These are phyloP conservation scores for Apiotrichum veenhuisii DNA, from an alignment of 1,284 basidiomycete genomes.

Conservation along the genomic window DNA sequence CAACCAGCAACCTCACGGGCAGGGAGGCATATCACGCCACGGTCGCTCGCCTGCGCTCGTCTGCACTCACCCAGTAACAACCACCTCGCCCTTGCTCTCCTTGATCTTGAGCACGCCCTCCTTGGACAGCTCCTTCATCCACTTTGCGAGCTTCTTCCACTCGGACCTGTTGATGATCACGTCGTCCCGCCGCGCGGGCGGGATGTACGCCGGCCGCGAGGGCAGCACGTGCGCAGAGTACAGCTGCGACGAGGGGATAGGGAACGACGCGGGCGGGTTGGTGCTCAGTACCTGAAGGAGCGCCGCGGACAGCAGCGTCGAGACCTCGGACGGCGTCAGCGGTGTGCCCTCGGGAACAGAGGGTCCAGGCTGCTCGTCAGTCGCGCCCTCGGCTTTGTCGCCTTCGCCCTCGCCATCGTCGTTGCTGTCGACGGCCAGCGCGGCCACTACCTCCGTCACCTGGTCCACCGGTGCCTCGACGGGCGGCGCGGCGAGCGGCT, in stretches of 20 bases:
- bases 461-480: not conserved
- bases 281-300: slow-evolving; percentile 61
- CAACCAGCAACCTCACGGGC: no score
- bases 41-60: not conserved
- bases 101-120: slow-evolving; percentile 68
- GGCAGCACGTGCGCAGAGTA: slow-evolving; percentile 75
- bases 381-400: not conserved
- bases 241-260: slow-evolving; percentile 69
- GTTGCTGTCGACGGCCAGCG: slow-evolving; percentile 52
- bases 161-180: slow-evolving; percentile 49
- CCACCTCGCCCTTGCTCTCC: slow-evolving; percentile 59
- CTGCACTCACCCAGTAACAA: slow-evolving; percentile 27
- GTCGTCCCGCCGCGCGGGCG: slow-evolving; percentile 62
- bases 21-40: no score
- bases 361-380: slow-evolving; percentile 15
- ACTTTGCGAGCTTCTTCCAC: slow-evolving; percentile 73
- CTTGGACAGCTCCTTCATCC: slow-evolving; percentile 72
- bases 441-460: not conserved
- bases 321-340: slow-evolving; percentile 53
- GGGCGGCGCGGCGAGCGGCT: slow-evolving; percentile 26
- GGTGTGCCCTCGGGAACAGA: slow-evolving; percentile 16
- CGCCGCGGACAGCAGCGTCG: slow-evolving; percentile 60
- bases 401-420: slow-evolving; percentile 72
- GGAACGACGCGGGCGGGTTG: slow-evolving; percentile 60
- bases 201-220: slow-evolving; percentile 62